Base-by-base conservation (phyloP, 257 asterid genomes). In the Perilla frutescens region DNA sequence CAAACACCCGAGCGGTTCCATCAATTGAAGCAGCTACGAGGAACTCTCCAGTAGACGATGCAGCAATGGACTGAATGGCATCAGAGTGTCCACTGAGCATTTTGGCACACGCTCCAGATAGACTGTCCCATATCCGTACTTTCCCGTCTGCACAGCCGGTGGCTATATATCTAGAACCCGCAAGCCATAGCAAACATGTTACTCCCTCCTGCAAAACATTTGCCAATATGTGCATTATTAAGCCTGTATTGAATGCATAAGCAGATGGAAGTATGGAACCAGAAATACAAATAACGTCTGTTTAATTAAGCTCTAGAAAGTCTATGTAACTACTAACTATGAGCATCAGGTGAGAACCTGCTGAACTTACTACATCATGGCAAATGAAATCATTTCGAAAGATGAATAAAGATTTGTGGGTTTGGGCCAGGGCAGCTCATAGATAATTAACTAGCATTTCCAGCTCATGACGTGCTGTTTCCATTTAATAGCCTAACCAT, bases 71-170 rank as follows among this genome's bases (percentile, higher is more conserved):
- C 76, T 95, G 97, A 79, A 95, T 72, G 13, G 89, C 87, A 75
- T 76, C 82, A 0, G 81, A 55, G 29, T 95, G 98, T n/a, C 99
- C 98, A 13, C 84, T 58, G 8, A 87, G 82, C 44, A 78, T 62
- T 81, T 70, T 92, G n/a, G 68, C 88, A 68, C 91, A 84, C 47
- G 81, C 81, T 67, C 99, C 97, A 0, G 99, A 91, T 6, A 86
- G 88, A 71, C 96, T 86, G 67, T 94, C 93, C 98, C 98, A 94
- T 62, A 91, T 39, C 13, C 91, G 80, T 41, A 91, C 81, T 78
- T 88, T 88, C 44, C 99, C 98, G 55, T 88, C 98, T 47, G 79
- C 79, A 49, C 92, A 72, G 31, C 98, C 99, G 0, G 91, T 86
- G 60, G 96, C 96, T 67, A 91, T 70, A 65, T 77, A 85, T 77